These are phyloP conservation scores for Cladosporium sp. DNA, from an alignment of 2,329 filamentous ascomycete genomes.

Conservation along the genomic window DNA sequence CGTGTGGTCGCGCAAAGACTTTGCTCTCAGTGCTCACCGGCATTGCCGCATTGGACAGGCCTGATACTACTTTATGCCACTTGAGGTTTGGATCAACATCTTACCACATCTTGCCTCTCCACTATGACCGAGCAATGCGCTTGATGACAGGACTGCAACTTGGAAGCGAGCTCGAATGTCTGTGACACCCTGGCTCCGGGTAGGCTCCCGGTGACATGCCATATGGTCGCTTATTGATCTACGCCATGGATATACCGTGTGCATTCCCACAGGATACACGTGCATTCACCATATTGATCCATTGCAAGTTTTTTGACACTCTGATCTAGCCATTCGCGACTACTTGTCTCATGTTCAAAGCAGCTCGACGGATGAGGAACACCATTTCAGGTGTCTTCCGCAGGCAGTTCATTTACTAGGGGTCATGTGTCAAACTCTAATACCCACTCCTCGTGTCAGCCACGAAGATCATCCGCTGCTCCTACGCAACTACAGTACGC, in stretches of 20 bases:
- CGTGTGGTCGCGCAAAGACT: neutral
- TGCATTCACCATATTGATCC: neutral
- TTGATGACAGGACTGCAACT: neutral
- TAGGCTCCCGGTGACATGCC: neutral
- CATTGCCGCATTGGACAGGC: neutral
- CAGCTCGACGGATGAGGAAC: neutral
- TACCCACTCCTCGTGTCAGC: neutral
- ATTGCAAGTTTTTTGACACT: neutral
- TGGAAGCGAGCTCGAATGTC: neutral
- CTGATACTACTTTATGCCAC: neutral
- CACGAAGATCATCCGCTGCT: neutral
- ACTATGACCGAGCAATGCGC: neutral
- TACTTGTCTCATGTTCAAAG: neutral
- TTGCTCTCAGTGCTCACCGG: neutral
- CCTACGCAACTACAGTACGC: neutral
- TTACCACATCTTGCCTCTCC: too few relatives aligned
- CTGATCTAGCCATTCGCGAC: neutral
- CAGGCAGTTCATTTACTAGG: neutral
- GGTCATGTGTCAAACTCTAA: neutral
- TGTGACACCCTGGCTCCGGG: neutral
- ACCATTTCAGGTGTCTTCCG: neutral
- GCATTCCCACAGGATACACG: neutral
- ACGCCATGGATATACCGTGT: neutral
- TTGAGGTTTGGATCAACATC: neutral
- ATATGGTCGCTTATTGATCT: neutral